These are phyloP conservation scores for Cutaneotrichosporon dermatis DNA, from an alignment of 1,284 basidiomycete genomes.

Conservation along the genomic window DNA sequence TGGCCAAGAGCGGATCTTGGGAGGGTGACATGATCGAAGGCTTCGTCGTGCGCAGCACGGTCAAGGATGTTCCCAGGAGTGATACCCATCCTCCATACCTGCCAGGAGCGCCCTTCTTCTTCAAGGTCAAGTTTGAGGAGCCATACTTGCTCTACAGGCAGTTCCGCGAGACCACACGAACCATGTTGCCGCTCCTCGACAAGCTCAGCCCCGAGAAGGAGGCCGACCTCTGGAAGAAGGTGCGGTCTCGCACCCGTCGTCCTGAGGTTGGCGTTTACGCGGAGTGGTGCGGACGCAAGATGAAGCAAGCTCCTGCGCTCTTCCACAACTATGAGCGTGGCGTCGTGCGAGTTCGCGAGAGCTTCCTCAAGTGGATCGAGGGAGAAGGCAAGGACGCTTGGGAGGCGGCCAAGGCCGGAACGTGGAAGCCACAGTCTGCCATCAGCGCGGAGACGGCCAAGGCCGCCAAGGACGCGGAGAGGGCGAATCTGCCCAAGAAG, in stretches of 20 bases:
- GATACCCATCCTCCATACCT: conserved; percentile 60
- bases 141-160: conserved; percentile 98
- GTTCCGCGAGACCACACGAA: conserved; percentile 91
- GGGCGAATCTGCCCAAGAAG: conserved; percentile 56
- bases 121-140: conserved; percentile 99
- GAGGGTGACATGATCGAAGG: conserved; percentile 86
- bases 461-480: conserved; percentile 21
- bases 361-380: conserved; percentile 68
- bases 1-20: conserved; percentile 70
- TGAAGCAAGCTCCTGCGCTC: conserved; percentile 58
- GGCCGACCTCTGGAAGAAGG: conserved; percentile 38
- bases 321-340: conserved; percentile 67
- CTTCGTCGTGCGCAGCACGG: conserved; percentile 84
- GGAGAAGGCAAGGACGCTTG: conserved; percentile 54
- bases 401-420: conserved; percentile 49
- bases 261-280: conserved; percentile 50
- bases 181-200: conserved; percentile 55
- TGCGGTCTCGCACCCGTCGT: conserved; percentile 40
- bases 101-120: conserved; percentile 85
- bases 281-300: conserved; percentile 55
- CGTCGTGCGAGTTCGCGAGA: conserved; percentile 75
- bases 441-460: conserved; percentile 18
- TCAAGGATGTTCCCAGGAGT: conserved; percentile 47
- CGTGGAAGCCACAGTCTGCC: conserved; percentile 22
- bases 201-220: conserved; percentile 15